Conservation (phyloP, 1,284 basidiomycete genomes). For the Trichosporon ovoides region DNA sequence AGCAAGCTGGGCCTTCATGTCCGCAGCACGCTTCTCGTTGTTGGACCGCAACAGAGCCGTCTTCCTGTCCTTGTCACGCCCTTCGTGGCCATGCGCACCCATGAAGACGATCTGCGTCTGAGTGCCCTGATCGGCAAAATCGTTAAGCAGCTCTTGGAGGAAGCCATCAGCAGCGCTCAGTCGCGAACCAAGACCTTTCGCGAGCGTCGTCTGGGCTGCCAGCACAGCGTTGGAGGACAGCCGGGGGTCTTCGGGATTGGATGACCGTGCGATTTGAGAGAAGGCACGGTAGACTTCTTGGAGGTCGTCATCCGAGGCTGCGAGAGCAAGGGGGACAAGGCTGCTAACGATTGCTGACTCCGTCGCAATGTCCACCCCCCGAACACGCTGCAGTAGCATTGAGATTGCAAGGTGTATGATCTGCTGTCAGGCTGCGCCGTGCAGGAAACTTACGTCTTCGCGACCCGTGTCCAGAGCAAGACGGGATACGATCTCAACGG, state of each 20-base stretch:
- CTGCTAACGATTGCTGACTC: slow-evolving; percentile 89
- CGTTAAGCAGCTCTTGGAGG: slow-evolving; percentile 73
- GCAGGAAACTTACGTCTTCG: slow-evolving; percentile 59
- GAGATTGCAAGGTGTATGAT: slow-evolving; percentile 81
- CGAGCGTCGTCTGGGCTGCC: slow-evolving; percentile 80
- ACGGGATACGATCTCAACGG: slow-evolving; percentile 79
- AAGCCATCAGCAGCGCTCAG: slow-evolving; percentile 73
- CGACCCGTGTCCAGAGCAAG: slow-evolving; percentile 74
- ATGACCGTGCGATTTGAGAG: slow-evolving; percentile 75
- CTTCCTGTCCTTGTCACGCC: slow-evolving; percentile 24
- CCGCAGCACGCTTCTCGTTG: slow-evolving; percentile 41
- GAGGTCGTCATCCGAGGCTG: slow-evolving; percentile 70
- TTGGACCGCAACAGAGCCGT: slow-evolving; percentile 28
- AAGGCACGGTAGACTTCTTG: slow-evolving; percentile 79
- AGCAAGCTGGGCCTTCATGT: slow-evolving; percentile 76
- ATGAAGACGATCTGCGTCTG: slow-evolving; percentile 73
- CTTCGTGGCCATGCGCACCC: slow-evolving; percentile 17
- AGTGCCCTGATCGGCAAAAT: slow-evolving; percentile 88
- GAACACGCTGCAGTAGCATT: slow-evolving; percentile 84
- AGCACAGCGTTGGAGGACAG: slow-evolving; percentile 83
- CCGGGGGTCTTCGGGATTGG: slow-evolving; percentile 75
- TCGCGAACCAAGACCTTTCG: slow-evolving; percentile 63
- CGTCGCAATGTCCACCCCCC: slow-evolving; percentile 73
- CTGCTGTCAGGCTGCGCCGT: slow-evolving; percentile 44
- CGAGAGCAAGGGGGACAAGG: slow-evolving; percentile 80